phyloP scores from a whole-genome alignment of 257 asterid species.

The Penstemon newberryi region DNA sequence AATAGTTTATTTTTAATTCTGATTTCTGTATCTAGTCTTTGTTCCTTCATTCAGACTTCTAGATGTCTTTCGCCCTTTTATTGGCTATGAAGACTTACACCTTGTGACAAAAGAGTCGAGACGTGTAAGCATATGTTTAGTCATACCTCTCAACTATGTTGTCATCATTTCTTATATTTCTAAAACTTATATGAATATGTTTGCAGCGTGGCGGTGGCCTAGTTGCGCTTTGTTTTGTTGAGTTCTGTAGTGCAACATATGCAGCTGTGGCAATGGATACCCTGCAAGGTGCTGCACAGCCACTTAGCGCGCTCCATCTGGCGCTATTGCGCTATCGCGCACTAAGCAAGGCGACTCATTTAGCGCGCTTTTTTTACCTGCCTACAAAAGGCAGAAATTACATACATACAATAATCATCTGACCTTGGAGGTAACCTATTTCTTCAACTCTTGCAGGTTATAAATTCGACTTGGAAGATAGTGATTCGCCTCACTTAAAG shows the following conservation, averaged over 20 bases:
- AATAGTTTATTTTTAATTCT: neutral
- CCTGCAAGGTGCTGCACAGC: slow-evolving; percentile 53
- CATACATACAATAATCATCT: too few relatives aligned
- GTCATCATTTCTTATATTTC: neutral
- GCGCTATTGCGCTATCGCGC: too few relatives aligned
- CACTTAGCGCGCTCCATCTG: too few relatives aligned
- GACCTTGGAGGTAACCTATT: neutral
- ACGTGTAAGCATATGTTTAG: slow-evolving; percentile 48
- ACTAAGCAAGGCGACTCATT: too few relatives aligned
- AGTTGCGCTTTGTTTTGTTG: slow-evolving; percentile 77
- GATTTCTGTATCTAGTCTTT: slow-evolving; percentile 21
- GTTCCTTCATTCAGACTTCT: slow-evolving; percentile 49
- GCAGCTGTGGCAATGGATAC: slow-evolving; percentile 87
- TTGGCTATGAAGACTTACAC: slow-evolving; percentile 79
- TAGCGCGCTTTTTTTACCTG: too few relatives aligned
- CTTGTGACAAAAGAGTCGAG: slow-evolving; percentile 75
- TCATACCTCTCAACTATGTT: slow-evolving; percentile 11
- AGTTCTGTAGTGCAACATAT: slow-evolving; percentile 75
- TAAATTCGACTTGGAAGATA: neutral
- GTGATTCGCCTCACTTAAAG: neutral
- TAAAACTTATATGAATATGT: slow-evolving; percentile 15
- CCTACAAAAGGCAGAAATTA: too few relatives aligned
- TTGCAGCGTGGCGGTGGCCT: slow-evolving; percentile 74
- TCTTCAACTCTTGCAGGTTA: neutral
- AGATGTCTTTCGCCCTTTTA: slow-evolving; percentile 91